Percentiles rank a stretch among this genome's conserved stretches.
These are phyloP conservation scores for Vaucheria bursata DNA, from an alignment of 352 stramenopile species.

Conservation along the genomic window DNA sequence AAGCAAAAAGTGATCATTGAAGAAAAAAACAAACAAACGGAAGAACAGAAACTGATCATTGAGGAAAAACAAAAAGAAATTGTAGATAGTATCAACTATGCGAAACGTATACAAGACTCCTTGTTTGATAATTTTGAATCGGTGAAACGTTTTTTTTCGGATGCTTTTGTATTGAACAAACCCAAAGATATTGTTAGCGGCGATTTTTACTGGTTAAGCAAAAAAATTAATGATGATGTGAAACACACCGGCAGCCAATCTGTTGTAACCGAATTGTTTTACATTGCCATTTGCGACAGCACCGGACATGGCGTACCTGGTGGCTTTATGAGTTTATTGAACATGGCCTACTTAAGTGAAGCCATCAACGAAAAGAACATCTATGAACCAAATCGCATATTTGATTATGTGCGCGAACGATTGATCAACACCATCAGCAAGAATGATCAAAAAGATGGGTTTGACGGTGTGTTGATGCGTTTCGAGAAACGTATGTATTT, in stretches of 20 bases:
- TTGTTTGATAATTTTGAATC: neutral
- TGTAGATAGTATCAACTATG: neutral
- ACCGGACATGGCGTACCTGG: too few species aligned
- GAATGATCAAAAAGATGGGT: neutral
- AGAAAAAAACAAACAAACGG: neutral
- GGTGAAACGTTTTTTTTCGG: neutral
- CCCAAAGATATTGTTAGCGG: too few species aligned
- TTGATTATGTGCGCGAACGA: neutral
- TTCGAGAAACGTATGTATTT: neutral
- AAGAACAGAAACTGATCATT: slow-evolving; percentile 3
- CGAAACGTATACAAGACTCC: neutral
- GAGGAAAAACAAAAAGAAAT: too few species aligned
- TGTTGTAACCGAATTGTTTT: neutral
- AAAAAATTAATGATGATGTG: neutral
- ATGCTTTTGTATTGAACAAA: neutral
- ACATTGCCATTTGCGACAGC: neutral
- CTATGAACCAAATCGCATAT: neutral
- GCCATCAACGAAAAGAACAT: neutral
- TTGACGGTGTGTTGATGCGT: neutral
- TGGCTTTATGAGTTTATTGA: slow-evolving; percentile 3
- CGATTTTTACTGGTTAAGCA: neutral
- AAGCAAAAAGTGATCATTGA: slow-evolving; percentile 2
- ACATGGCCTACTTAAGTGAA: neutral
- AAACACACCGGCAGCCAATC: too few species aligned
- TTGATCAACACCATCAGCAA: neutral